Conservation (phyloP, 192 early-diverging fungal genomes). For the Umbelopsis isabellina region DNA sequence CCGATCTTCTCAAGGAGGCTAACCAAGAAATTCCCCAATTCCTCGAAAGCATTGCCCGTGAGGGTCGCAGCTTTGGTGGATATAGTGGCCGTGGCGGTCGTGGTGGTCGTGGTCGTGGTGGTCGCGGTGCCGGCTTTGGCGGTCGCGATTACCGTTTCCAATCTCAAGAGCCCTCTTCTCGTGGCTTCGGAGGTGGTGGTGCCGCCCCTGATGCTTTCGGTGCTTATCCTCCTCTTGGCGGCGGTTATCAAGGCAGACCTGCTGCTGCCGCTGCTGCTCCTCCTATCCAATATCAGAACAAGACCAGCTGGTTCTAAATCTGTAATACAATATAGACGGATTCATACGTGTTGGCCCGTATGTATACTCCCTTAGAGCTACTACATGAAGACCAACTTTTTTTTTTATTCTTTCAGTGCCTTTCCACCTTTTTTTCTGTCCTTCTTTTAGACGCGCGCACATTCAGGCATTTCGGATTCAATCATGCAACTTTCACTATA, state of each 20-base stretch:
- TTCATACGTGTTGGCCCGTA: conserved; percentile 19
- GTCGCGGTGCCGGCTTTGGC: conserved; percentile 31
- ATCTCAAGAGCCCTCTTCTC: neutral
- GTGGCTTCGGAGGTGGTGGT: conserved; percentile 10
- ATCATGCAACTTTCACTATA: conserved; percentile 16
- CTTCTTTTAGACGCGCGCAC: conserved; percentile 6
- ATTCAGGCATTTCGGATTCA: conserved; percentile 20
- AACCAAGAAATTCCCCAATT: conserved; percentile 93
- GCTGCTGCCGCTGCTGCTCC: conserved; percentile 14
- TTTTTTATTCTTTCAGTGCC: neutral
- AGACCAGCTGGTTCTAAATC: conserved; percentile 46
- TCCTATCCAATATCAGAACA: conserved; percentile 38
- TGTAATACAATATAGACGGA: neutral
- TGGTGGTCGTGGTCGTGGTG: conserved; percentile 32
- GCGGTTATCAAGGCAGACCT: conserved; percentile 20
- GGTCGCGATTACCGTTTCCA: conserved; percentile 32
- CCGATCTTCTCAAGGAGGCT: conserved; percentile 89
- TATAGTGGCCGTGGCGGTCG: conserved; percentile 33
- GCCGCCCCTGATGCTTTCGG: conserved; percentile 24
- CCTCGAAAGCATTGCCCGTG: conserved; percentile 74
- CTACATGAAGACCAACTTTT: neutral
- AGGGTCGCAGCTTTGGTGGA: conserved; percentile 42
- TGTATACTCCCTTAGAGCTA: conserved; percentile 8
- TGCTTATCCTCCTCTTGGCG: conserved; percentile 31
- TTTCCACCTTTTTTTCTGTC: neutral